These are phyloP conservation scores for Mycena amicta DNA, from an alignment of 768 basidiomycete species.

Conservation along the genomic window DNA sequence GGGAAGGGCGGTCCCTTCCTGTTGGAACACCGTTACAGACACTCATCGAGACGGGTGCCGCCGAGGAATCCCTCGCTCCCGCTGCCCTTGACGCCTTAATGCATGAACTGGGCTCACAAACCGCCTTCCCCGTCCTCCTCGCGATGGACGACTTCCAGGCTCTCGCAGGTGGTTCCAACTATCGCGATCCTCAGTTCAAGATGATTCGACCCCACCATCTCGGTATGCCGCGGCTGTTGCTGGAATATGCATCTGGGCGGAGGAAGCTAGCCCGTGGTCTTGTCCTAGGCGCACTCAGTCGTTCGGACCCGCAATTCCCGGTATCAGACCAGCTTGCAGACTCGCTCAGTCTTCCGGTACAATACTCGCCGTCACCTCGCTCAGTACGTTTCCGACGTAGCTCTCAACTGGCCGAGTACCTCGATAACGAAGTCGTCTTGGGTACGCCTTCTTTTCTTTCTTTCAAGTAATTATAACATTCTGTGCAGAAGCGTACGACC, in stretches of 20 bases:
- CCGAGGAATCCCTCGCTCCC: constrained; percentile 55
- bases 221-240: constrained; percentile 71
- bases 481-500: not conserved
- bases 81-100: constrained; percentile 61
- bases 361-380: constrained; percentile 15
- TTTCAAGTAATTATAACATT: not conserved
- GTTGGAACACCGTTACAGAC: constrained; percentile 53
- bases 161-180: constrained; percentile 66
- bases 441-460: not conserved
- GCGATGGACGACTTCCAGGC: constrained; percentile 91
- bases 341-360: constrained; percentile 51
- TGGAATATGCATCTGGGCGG: constrained; percentile 79
- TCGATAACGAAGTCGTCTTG: constrained; percentile 5
- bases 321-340: constrained; percentile 74
- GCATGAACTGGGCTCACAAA: constrained; percentile 64
- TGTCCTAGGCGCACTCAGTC: constrained; percentile 69
- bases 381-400: not conserved
- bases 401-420: constrained; percentile 18
- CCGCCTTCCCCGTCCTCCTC: constrained; percentile 76
- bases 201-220: constrained; percentile 76
- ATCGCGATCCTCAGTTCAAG: constrained; percentile 74
- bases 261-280: constrained; percentile 65
- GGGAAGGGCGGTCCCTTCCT: constrained; percentile 46
- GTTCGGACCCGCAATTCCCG: constrained; percentile 61
- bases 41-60: constrained; percentile 60